Evolutionary conservation across 2,329 filamentous ascomycete species (phyloP).

Genomic region (Mollisia scopiformis): DNA sequence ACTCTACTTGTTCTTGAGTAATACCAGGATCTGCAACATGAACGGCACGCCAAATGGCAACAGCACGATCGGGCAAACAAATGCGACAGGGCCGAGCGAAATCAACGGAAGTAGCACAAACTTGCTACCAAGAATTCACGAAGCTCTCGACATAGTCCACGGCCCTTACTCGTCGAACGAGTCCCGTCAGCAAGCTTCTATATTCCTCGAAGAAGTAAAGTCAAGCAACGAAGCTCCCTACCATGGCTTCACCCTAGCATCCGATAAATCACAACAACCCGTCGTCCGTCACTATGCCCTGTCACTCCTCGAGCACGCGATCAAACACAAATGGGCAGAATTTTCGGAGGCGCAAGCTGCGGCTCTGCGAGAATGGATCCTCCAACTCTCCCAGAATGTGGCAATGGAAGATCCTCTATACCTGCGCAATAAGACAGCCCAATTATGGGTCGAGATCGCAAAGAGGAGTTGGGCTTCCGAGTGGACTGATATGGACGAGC

Average conservation of each 20-base stretch:
- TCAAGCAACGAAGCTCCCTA: constrained; percentile 76
- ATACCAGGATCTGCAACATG: constrained; percentile 25
- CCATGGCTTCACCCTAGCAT: constrained; percentile 82
- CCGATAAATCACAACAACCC: constrained; percentile 72
- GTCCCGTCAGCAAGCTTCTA: constrained; percentile 78
- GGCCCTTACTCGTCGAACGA: constrained; percentile 79
- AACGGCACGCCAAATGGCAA: constrained; percentile 25
- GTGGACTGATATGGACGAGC: constrained; percentile 93
- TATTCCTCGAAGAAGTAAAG: constrained; percentile 87
- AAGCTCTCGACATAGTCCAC: constrained; percentile 88
- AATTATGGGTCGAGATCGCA: constrained; percentile 92
- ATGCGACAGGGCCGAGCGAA: constrained; percentile 21
- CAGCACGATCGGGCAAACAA: constrained; percentile 9
- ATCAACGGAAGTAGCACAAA: constrained; percentile 44
- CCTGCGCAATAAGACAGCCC: constrained; percentile 89
- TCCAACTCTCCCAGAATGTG: constrained; percentile 76
- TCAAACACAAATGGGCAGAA: constrained; percentile 81
- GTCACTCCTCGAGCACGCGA: constrained; percentile 85
- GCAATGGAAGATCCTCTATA: constrained; percentile 76
- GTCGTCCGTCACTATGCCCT: constrained; percentile 93
- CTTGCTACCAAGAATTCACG: constrained; percentile 70
- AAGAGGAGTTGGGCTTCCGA: constrained; percentile 92
- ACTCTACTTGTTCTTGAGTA: neutral
- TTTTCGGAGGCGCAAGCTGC: constrained; percentile 70
- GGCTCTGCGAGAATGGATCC: constrained; percentile 74